A percentile compares a stretch with the other conserved stretches of the same genome.
phyloP scores from a whole-genome alignment of 306 rosid species.

The Lagenaria siceraria region DNA sequence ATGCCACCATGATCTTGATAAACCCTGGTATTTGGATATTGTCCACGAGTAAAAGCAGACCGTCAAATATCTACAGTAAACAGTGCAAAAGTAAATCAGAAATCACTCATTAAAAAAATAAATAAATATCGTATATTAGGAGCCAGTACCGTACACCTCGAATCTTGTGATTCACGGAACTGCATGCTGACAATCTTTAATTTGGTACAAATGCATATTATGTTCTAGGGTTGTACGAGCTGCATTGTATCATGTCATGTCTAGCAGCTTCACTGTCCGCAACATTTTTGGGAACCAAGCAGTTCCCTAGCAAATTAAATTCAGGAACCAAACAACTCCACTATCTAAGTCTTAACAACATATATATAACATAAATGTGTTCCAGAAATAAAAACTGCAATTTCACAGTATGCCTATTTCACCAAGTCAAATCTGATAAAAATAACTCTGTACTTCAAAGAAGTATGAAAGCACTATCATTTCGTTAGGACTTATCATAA shows the following conservation, averaged over 20 bases:
- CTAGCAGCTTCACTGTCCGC: background rate
- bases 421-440: background rate
- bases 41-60: constrained; percentile 52
- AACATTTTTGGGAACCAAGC: background rate
- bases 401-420: background rate
- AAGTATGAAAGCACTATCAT: background rate
- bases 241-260: constrained; percentile 48
- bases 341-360: background rate
- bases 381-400: background rate
- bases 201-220: constrained; percentile 69
- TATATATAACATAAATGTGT: background rate
- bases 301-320: background rate
- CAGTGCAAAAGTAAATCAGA: background rate
- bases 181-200: constrained; percentile 38
- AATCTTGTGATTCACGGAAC: constrained; percentile 43
- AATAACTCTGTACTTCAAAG: background rate
- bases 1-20: background rate
- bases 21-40: constrained; percentile 10
- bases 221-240: constrained; percentile 52
- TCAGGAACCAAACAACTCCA: background rate
- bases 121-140: background rate
- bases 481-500: background rate
- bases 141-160: constrained; percentile 40
- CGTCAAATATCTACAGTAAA: constrained; percentile 44
- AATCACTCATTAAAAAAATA: background rate